Percentiles rank a stretch among this genome's conserved stretches.
Evolutionary conservation across 2,329 filamentous ascomycete genomes (phyloP).

Genomic region (Talaromyces sp.): DNA sequence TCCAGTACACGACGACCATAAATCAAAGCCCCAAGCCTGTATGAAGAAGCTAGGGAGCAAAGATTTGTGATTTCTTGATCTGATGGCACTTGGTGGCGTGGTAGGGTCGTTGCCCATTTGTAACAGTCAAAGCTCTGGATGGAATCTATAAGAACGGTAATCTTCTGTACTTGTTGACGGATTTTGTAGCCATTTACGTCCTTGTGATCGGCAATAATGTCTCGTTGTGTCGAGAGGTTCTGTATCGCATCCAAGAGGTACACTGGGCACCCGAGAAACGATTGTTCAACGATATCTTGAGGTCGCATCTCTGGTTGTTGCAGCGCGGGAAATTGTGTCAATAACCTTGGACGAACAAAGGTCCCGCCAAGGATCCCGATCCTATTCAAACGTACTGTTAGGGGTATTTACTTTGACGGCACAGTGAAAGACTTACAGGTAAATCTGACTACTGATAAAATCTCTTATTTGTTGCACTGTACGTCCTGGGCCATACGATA

Average conservation of each 20-base stretch:
- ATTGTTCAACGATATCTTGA: conserved; percentile 25
- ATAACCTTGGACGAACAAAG: conserved; percentile 24
- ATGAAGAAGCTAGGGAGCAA: conserved; percentile 21
- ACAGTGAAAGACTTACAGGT: not conserved
- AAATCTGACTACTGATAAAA: conserved; percentile 4
- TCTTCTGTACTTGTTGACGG: not conserved
- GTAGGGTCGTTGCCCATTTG: not conserved
- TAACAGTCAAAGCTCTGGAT: not conserved
- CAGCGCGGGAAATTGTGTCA: conserved; percentile 18
- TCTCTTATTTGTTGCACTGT: not conserved
- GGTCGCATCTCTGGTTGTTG: conserved; percentile 10
- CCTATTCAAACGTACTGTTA: conserved; percentile 11
- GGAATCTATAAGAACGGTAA: not conserved
- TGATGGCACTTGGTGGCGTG: conserved; percentile 10
- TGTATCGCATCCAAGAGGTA: conserved; percentile 21
- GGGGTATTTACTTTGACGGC: not conserved
- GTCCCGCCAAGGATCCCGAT: conserved; percentile 29
- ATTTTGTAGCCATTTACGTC: not conserved
- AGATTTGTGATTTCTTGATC: conserved; percentile 16
- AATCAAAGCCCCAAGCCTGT: conserved; percentile 23
- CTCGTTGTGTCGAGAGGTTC: not conserved
- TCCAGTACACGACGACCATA: conserved; percentile 28
- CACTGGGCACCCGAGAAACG: conserved; percentile 31
- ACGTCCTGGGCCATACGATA: not conserved
- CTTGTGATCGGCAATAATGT: not conserved